Conservation (phyloP, 2,329 filamentous ascomycete species). For the Claviceps sp. region DNA sequence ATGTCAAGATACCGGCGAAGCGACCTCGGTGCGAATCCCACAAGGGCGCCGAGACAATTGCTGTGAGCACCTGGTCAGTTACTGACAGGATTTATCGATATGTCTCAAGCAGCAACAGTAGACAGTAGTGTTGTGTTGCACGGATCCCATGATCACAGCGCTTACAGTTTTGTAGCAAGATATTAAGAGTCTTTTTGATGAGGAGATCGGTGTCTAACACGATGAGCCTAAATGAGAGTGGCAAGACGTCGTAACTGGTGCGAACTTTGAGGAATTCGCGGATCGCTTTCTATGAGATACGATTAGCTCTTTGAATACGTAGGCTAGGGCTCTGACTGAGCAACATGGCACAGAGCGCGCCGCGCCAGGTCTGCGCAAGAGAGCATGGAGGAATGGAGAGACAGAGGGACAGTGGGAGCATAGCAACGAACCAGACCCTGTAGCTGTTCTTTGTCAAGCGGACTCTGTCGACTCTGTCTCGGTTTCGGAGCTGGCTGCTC, state of each 20-base stretch:
- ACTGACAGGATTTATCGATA: too few species aligned
- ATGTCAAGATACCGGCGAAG: slow-evolving; percentile 88
- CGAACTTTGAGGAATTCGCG: slow-evolving; percentile 92
- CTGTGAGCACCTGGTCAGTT: slow-evolving; percentile 29
- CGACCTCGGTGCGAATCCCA: slow-evolving; percentile 92
- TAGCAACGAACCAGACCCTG: slow-evolving; percentile 50
- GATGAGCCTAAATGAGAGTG: slow-evolving; percentile 89
- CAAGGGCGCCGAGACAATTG: slow-evolving; percentile 90
- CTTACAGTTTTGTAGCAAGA: slow-evolving; percentile 86
- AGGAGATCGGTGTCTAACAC: slow-evolving; percentile 89
- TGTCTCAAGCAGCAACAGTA: not conserved
- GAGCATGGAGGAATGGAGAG: not conserved
- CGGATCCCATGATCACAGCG: slow-evolving; percentile 3
- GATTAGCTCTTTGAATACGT: slow-evolving; percentile 6
- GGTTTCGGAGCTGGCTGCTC: slow-evolving; percentile 8
- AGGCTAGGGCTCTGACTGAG: not conserved
- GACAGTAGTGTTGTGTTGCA: not conserved
- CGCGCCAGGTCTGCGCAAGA: not conserved
- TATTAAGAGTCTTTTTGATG: slow-evolving; percentile 93
- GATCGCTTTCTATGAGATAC: slow-evolving; percentile 57
- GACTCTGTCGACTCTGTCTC: slow-evolving; percentile 29
- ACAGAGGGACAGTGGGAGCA: not conserved
- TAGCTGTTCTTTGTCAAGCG: slow-evolving; percentile 62
- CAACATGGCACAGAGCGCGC: not conserved
- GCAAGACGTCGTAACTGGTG: slow-evolving; percentile 95